These are phyloP conservation scores for Vigna reflexopilosa DNA, from an alignment of 306 rosid species.

Conservation along the genomic window DNA sequence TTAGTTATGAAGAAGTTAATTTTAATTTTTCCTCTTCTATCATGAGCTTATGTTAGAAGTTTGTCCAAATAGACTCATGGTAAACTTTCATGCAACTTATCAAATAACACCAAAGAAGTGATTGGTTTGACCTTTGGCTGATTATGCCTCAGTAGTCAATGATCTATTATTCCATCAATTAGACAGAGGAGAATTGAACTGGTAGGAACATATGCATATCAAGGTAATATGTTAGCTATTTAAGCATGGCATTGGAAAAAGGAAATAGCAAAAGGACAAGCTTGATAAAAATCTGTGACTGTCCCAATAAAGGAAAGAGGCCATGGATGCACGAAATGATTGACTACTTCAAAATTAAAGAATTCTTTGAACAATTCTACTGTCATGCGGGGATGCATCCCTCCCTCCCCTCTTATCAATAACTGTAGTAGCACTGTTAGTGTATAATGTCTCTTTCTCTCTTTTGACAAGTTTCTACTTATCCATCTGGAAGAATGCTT, in stretches of 20 bases:
- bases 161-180: neutral
- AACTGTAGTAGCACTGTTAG: neutral
- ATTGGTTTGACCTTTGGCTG: neutral
- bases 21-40: no score
- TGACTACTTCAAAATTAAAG: neutral
- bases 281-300: neutral
- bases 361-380: neutral
- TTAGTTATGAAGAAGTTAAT: no score
- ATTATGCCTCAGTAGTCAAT: neutral
- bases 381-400: neutral
- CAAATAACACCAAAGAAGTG: neutral
- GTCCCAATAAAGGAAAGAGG: neutral
- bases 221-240: neutral
- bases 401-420: neutral
- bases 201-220: neutral
- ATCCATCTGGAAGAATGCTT: neutral
- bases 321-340: slow-evolving; percentile 11
- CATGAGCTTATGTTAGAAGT: no score
- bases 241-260: neutral
- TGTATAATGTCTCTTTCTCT: neutral
- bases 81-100: neutral
- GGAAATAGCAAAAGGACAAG: neutral
- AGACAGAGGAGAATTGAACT: neutral
- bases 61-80: no score
- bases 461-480: neutral